These are phyloP conservation scores for Marasmius sp. DNA, from an alignment of 1,284 basidiomycete species.

Conservation along the genomic window DNA sequence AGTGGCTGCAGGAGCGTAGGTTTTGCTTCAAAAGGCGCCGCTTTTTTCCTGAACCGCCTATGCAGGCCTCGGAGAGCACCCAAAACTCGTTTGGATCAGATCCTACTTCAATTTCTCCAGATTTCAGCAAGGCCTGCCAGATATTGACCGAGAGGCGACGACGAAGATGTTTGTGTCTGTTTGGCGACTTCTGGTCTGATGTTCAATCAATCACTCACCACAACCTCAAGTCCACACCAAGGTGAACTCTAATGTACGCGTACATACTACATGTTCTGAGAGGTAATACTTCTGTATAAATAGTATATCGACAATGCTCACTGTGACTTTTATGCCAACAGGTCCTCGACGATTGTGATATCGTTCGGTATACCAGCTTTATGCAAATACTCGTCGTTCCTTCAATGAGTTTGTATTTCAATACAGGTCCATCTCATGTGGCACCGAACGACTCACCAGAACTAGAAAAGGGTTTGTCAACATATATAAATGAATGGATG, in stretches of 20 bases:
- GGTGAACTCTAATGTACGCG: no score
- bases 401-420: slow-evolving; percentile 28
- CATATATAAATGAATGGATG: slow-evolving; percentile 1
- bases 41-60: background rate
- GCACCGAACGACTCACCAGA: slow-evolving; percentile 34
- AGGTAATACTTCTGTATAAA: no score
- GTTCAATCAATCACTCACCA: no score
- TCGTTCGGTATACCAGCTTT: slow-evolving; percentile 63
- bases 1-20: background rate
- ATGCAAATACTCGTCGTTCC: slow-evolving; percentile 79
- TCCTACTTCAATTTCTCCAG: background rate
- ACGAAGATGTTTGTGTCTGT: background rate
- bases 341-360: slow-evolving; percentile 49
- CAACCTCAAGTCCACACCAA: no score
- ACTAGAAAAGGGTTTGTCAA: slow-evolving; percentile 26
- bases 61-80: background rate
- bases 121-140: background rate
- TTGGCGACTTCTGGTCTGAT: background rate
- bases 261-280: no score
- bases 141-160: background rate
- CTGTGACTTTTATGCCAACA: slow-evolving; percentile 30
- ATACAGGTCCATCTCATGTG: background rate
- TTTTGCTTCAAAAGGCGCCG: background rate
- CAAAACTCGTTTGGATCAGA: background rate
- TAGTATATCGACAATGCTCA: background rate